Conservation (phyloP, 768 basidiomycete genomes). For the Leccinum obscurum region DNA sequence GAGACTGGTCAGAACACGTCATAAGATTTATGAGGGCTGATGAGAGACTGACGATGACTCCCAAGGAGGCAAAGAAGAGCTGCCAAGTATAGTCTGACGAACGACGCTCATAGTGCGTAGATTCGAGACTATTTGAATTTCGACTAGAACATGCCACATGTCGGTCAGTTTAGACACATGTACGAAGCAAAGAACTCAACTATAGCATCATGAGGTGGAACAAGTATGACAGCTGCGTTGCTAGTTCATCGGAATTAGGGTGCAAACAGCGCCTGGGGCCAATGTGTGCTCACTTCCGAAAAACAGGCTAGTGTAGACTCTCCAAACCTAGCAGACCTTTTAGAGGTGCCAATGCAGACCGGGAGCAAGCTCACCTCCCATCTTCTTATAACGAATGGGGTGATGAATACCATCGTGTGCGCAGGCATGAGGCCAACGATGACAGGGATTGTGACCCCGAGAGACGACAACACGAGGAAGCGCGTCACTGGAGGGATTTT, state of each 20-base stretch:
- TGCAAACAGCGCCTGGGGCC: not conserved
- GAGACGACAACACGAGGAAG: conserved; percentile 58
- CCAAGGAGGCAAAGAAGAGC: conserved; percentile 50
- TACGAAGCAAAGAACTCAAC: conserved; percentile 25
- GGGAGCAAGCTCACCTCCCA: conserved; percentile 48
- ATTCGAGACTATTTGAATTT: conserved; percentile 64
- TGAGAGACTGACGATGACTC: conserved; percentile 56
- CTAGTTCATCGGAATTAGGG: conserved; percentile 17
- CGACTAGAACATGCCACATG: conserved; percentile 44
- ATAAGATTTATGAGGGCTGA: not conserved
- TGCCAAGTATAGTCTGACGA: conserved; percentile 83
- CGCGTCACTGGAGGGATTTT: conserved; percentile 88
- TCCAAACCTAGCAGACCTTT: conserved; percentile 58
- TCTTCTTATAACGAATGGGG: conserved; percentile 40
- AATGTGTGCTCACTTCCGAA: conserved; percentile 50
- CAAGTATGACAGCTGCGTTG: conserved; percentile 34
- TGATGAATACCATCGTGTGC: conserved; percentile 57
- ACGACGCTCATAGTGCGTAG: conserved; percentile 51
- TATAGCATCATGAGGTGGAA: conserved; percentile 48
- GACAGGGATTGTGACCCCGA: conserved; percentile 59
- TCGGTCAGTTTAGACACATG: not conserved
- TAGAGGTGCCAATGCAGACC: not conserved
- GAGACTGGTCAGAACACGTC: too few species aligned
- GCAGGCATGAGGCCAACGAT: conserved; percentile 53
- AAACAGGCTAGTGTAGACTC: conserved; percentile 73